Percentiles rank a stretch among this genome's conserved stretches.
These are phyloP conservation scores for Metarhizium anisopliae DNA, from an alignment of 2,329 filamentous ascomycete genomes.

Conservation along the genomic window DNA sequence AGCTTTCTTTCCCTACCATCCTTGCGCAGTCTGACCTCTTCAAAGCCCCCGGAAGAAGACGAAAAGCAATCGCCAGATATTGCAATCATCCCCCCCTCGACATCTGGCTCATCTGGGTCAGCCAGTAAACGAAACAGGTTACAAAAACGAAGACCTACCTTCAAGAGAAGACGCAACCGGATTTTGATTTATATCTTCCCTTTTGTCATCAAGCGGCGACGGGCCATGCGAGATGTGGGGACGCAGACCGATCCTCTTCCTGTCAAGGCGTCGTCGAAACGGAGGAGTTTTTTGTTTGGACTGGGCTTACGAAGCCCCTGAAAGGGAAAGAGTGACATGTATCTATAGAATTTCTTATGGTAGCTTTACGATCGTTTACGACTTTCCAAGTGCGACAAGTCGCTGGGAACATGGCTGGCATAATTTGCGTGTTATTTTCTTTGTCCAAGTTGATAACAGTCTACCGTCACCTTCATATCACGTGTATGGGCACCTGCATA, in stretches of 20 bases:
- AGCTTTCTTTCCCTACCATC: not conserved
- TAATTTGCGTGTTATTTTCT: not conserved
- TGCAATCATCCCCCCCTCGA: not conserved
- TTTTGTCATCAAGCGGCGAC: not conserved
- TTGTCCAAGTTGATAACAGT: not conserved
- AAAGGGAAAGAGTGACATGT: not conserved
- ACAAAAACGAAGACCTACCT: not conserved
- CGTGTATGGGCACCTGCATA: too few relatives aligned
- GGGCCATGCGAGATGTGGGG: conserved; percentile 1
- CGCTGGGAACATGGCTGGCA: not conserved
- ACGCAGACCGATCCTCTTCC: conserved; percentile 1
- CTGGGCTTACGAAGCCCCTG: not conserved
- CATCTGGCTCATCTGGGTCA: not conserved
- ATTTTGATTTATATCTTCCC: not conserved
- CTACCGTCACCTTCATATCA: too few relatives aligned
- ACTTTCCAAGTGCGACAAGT: not conserved
- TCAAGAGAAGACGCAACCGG: not conserved
- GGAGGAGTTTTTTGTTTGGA: not conserved
- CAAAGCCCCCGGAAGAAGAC: not conserved
- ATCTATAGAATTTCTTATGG: not conserved
- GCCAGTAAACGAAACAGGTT: not conserved
- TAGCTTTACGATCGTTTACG: not conserved
- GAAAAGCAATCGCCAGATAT: not conserved
- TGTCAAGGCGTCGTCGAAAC: not conserved
- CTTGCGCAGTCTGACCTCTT: not conserved